Percentiles rank a stretch among this genome's conserved stretches.
Evolutionary conservation across 768 basidiomycete genomes (phyloP).

Genomic region (Phylloporus scabripes): DNA sequence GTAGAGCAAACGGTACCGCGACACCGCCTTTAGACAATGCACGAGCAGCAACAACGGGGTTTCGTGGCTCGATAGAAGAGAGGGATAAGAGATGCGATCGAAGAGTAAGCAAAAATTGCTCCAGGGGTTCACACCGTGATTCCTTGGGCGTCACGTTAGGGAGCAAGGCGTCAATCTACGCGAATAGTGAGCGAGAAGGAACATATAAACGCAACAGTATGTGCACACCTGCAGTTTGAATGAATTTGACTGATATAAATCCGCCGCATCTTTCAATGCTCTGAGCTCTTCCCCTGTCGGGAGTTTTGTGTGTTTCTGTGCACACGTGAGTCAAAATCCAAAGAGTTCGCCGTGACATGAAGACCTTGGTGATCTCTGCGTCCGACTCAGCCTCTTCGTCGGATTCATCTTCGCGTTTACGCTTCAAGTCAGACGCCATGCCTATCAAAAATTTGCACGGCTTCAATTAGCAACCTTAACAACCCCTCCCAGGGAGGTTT

Average conservation of each 20-base stretch:
- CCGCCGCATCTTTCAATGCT: constrained; percentile 64
- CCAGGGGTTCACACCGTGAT: constrained; percentile 51
- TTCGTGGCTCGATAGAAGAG: constrained; percentile 49
- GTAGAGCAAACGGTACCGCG: constrained; percentile 63
- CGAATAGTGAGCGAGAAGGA: constrained; percentile 8
- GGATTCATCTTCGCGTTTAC: constrained; percentile 19
- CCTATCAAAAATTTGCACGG: background rate
- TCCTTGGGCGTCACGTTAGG: constrained; percentile 66
- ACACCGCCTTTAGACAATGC: constrained; percentile 49
- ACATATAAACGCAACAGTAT: background rate
- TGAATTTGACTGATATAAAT: constrained; percentile 69
- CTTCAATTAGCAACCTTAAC: background rate
- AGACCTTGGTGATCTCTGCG: constrained; percentile 14
- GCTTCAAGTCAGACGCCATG: constrained; percentile 24
- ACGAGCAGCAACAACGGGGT: constrained; percentile 63
- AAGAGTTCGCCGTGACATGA: background rate
- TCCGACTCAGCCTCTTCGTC: background rate
- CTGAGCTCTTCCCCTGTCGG: constrained; percentile 69
- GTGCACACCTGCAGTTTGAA: constrained; percentile 75
- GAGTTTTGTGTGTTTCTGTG: constrained; percentile 36
- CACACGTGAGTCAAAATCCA: background rate
- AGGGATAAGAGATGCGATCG: constrained; percentile 61
- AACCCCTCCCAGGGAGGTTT: constrained; percentile 13
- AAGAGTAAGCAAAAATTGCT: constrained; percentile 62
- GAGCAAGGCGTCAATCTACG: constrained; percentile 73